A percentile compares a stretch with the other conserved stretches of the same genome.
These are phyloP conservation scores for Firmiana major DNA, from an alignment of 345 rosid species.

Conservation along the genomic window DNA sequence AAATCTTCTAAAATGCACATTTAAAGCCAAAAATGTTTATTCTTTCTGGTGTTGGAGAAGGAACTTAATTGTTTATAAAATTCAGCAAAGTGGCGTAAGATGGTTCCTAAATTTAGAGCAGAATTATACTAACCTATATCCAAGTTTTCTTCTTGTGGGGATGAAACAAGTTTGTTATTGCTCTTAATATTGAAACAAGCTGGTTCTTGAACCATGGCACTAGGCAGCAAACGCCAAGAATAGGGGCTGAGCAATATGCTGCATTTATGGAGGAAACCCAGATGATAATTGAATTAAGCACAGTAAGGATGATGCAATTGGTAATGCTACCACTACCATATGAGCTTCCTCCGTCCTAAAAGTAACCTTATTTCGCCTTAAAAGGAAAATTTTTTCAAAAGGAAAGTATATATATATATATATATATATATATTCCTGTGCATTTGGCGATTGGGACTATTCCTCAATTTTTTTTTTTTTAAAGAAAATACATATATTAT, in stretches of 20 bases:
- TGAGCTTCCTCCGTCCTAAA: background rate
- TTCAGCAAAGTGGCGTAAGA: background rate
- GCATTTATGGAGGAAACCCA: slow-evolving; percentile 6
- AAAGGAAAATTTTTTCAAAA: background rate
- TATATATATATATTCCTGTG: background rate
- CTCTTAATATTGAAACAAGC: too few species aligned
- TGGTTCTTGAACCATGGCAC: background rate
- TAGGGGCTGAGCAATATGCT: background rate
- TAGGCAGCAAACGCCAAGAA: background rate
- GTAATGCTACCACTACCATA: background rate
- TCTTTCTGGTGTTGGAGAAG: background rate
- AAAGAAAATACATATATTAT: too few species aligned
- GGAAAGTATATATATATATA: too few species aligned
- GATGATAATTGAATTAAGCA: background rate
- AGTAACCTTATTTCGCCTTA: background rate
- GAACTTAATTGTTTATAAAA: background rate
- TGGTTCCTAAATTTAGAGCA: background rate
- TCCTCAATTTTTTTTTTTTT: too few species aligned
- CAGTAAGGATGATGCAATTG: background rate
- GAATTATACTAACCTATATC: background rate
- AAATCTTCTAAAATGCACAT: background rate
- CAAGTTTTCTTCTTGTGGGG: background rate
- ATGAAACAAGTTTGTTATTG: background rate
- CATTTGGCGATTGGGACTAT: background rate
- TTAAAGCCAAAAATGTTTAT: background rate